A percentile compares a stretch with the other conserved stretches of the same genome.
phyloP scores from a whole-genome alignment of 1,139 yeast species.

The Saccharomyces hybrid region DNA sequence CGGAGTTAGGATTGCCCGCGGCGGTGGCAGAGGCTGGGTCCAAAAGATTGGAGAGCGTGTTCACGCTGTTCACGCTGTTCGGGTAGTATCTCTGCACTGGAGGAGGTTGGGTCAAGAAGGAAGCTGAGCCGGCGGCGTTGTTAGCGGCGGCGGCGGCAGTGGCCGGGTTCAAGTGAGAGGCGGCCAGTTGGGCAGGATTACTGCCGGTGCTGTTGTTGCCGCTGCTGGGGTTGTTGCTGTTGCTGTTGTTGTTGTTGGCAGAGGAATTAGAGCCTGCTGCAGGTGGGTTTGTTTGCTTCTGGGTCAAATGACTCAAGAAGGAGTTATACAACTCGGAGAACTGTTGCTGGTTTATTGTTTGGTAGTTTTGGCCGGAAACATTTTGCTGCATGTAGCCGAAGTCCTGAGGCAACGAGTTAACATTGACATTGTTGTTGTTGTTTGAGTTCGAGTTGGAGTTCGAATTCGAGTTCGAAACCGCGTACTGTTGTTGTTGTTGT shows the following conservation, averaged over 20 bases:
- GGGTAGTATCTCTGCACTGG: conserved; percentile 5
- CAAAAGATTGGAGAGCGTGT: conserved; percentile 2
- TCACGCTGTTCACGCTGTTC: conserved; percentile 1
- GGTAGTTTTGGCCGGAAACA: conserved; percentile 9
- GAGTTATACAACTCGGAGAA: conserved; percentile 28
- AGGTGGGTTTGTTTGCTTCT: conserved; percentile 19
- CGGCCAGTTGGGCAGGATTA: conserved; percentile 9
- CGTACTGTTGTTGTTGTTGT: conserved; percentile 8
- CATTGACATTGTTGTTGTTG: conserved; percentile 6
- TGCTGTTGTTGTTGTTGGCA: conserved; percentile 4
- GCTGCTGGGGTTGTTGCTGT: neutral
- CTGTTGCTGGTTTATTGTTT: conserved; percentile 21
- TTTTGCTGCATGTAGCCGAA: conserved; percentile 14
- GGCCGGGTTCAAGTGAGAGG: conserved; percentile 17
- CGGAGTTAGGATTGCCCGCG: conserved; percentile 10
- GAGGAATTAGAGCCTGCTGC: conserved; percentile 5
- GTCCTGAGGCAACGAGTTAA: conserved; percentile 13
- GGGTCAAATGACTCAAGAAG: conserved; percentile 23
- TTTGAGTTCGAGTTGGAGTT: conserved; percentile 7
- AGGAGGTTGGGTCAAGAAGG: conserved; percentile 1
- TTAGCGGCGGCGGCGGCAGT: conserved; percentile 14
- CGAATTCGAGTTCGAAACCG: conserved; percentile 3
- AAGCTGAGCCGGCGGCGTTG: conserved; percentile 5
- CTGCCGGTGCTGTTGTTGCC: neutral
- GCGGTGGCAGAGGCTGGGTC: conserved; percentile 7